phyloP scores from a whole-genome alignment of 352 stramenopile genomes.

The Saprolegnia parasitica region DNA sequence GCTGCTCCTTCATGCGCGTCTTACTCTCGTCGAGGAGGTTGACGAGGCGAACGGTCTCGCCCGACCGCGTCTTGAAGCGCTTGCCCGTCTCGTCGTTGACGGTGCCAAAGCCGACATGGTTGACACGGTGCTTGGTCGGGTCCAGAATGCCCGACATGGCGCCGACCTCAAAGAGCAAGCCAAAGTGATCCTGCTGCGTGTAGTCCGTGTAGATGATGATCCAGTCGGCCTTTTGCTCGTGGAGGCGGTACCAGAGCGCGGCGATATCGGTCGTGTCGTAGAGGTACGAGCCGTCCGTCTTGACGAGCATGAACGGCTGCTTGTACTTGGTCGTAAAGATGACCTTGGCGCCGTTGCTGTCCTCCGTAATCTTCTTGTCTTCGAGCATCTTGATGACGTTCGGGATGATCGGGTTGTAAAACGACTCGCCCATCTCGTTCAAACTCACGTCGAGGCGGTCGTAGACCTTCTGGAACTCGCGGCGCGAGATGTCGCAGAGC shows the following conservation, averaged over 20 bases:
- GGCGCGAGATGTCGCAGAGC: constrained; percentile 77
- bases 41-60: constrained; percentile 97
- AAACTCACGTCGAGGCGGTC: constrained; percentile 68
- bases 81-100: constrained; percentile 85
- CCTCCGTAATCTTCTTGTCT: constrained; percentile 79
- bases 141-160: constrained; percentile 74
- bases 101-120: constrained; percentile 82
- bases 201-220: constrained; percentile 86
- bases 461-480: constrained; percentile 85
- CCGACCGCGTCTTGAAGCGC: constrained; percentile 98
- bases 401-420: constrained; percentile 85
- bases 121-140: constrained; percentile 71
- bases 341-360: constrained; percentile 86
- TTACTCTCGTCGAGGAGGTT: constrained; percentile 98
- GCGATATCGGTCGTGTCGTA: constrained; percentile 84
- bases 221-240: constrained; percentile 76
- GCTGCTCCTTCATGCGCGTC: constrained; percentile 89
- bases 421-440: constrained; percentile 79
- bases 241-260: constrained; percentile 79
- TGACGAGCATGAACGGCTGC: constrained; percentile 85
- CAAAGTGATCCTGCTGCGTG: constrained; percentile 85
- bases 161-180: constrained; percentile 76
- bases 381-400: constrained; percentile 86
- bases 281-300: constrained; percentile 81
- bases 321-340: constrained; percentile 90